These are phyloP conservation scores for Canna indica DNA, from an alignment of 176 grass and related monocot species.

Conservation along the genomic window DNA sequence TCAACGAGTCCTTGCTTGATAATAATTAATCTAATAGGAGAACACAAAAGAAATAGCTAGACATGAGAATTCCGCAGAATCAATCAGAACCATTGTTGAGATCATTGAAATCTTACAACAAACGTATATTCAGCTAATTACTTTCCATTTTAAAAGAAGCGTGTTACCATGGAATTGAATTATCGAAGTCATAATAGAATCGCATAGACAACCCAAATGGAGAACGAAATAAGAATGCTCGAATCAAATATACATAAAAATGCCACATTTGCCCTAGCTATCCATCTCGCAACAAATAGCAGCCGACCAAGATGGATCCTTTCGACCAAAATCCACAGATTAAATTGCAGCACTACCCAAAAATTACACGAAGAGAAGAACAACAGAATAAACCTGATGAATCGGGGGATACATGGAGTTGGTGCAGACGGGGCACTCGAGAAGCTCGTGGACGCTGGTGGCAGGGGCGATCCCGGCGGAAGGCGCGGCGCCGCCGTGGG, in stretches of 20 bases:
- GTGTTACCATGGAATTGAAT: too few relatives aligned
- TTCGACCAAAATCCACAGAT: background rate
- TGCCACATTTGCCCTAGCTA: background rate
- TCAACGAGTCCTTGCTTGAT: too few relatives aligned
- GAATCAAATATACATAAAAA: background rate
- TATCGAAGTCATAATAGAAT: too few relatives aligned
- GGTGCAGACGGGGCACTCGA: constrained; percentile 25
- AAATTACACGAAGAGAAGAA: background rate
- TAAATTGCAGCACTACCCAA: background rate
- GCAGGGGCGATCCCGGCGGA: background rate
- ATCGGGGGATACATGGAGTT: constrained; percentile 24
- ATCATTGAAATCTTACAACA: background rate
- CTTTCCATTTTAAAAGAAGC: background rate
- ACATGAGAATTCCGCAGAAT: background rate
- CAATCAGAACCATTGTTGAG: background rate
- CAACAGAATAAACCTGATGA: constrained; percentile 6
- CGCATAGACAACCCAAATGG: too few relatives aligned
- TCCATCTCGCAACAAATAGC: background rate
- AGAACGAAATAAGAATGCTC: background rate
- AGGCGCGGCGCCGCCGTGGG: background rate
- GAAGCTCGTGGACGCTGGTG: constrained; percentile 24
- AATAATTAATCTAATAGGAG: too few relatives aligned
- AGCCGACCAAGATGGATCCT: background rate
- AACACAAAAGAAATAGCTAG: background rate
- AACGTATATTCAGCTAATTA: background rate